phyloP scores from a whole-genome alignment of 108 stramenopile species.

The Pinguiococcus pyrenoidosus region DNA sequence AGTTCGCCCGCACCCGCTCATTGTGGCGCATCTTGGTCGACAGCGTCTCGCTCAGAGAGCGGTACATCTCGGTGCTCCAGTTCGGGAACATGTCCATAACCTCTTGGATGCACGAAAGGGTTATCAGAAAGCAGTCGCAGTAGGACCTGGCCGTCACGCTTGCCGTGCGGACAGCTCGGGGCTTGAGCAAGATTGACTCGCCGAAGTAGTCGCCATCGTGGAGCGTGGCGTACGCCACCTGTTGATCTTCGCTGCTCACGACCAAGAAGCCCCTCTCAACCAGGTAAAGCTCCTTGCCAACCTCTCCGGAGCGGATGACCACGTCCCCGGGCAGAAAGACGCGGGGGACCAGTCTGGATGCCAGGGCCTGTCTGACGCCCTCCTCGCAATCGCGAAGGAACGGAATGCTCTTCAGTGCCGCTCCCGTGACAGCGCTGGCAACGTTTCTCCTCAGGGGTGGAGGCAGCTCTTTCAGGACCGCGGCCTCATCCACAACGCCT shows the following conservation, averaged over 20 bases:
- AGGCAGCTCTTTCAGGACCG: conserved; percentile 31
- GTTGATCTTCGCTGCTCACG: background rate
- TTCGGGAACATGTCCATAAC: too few species aligned
- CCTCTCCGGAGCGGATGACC: conserved; percentile 33
- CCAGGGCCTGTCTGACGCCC: conserved; percentile 19
- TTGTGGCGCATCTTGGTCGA: conserved; percentile 10
- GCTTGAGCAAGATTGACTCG: background rate
- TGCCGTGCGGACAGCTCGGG: conserved; percentile 14
- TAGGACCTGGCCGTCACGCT: conserved; percentile 31
- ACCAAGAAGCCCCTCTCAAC: conserved; percentile 30
- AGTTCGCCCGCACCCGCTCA: conserved; percentile 10
- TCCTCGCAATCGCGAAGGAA: conserved; percentile 34
- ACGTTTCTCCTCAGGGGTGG: conserved; percentile 26
- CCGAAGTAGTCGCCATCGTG: background rate
- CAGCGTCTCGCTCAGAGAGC: too few species aligned
- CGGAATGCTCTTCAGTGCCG: conserved; percentile 18
- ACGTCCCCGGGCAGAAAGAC: conserved; percentile 34
- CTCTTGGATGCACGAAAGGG: conserved; percentile 32
- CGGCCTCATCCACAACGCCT: conserved; percentile 37
- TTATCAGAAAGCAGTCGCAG: conserved; percentile 38
- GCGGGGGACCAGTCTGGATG: conserved; percentile 20
- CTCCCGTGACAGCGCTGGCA: conserved; percentile 23
- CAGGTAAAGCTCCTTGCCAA: conserved; percentile 30
- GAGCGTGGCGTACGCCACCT: background rate
- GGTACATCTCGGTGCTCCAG: too few species aligned